A percentile compares a stretch with the other conserved stretches of the same genome.
Conservation (phyloP, 108 stramenopile species). For the Nannochloropsis oceanica region DNA sequence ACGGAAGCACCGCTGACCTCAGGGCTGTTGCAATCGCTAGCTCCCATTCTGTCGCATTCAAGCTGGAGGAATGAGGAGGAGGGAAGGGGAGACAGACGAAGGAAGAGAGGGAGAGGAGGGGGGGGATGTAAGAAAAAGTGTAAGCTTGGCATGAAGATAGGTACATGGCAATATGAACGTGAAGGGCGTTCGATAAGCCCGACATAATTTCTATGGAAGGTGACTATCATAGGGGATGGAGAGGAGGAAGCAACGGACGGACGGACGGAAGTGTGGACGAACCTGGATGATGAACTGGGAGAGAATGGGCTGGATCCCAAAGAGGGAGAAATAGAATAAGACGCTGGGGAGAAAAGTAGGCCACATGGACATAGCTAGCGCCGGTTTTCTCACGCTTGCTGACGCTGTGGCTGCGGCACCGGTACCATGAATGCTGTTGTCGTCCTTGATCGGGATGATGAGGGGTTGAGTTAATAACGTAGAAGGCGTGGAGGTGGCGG, state of each 20-base stretch:
- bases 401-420: neutral
- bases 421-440: neutral
- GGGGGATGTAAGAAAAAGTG: neutral
- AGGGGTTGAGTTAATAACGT: neutral
- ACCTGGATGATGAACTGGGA: neutral
- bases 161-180: too few species aligned
- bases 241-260: too few species aligned
- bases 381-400: too few species aligned
- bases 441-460: neutral
- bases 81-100: neutral
- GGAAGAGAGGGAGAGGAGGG: neutral
- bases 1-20: neutral
- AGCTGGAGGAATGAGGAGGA: neutral
- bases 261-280: neutral
- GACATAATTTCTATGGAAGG: too few species aligned
- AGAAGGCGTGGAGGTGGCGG: neutral
- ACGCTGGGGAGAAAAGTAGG: neutral
- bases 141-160: neutral
- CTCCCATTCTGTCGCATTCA: neutral
- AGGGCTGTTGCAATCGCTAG: neutral
- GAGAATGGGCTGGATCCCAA: neutral
- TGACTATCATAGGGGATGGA: too few species aligned
- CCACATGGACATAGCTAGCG: neutral
- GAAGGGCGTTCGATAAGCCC: too few species aligned
- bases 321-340: neutral